Percentiles rank a stretch among this genome's conserved stretches.
phyloP scores from a whole-genome alignment of 371 early-diverging fungal genomes.

The Mucor velutinosus region DNA sequence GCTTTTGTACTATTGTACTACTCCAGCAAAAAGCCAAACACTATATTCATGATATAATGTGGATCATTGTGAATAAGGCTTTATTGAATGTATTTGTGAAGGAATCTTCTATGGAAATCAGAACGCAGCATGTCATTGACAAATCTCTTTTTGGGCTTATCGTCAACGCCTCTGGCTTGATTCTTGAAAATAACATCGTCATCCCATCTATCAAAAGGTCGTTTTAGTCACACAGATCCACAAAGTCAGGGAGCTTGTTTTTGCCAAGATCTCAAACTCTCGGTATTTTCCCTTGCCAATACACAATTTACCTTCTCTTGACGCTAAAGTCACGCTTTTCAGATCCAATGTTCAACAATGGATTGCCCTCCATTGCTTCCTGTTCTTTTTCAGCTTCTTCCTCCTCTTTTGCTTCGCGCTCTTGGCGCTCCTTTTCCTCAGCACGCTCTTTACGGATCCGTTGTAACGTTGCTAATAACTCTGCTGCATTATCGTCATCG shows the following conservation, averaged over 20 bases:
- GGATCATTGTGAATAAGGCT: background rate
- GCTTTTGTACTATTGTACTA: background rate
- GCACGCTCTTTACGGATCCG: constrained; percentile 94
- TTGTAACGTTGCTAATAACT: constrained; percentile 88
- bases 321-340: constrained; percentile 79
- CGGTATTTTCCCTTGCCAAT: background rate
- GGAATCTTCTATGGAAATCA: constrained; percentile 95
- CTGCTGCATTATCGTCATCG: constrained; percentile 93
- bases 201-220: constrained; percentile 73
- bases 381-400: constrained; percentile 58
- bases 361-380: constrained; percentile 80
- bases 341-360: constrained; percentile 64
- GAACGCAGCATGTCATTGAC: constrained; percentile 94
- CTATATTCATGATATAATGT: background rate
- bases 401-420: constrained; percentile 62
- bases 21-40: background rate
- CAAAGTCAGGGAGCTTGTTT: background rate
- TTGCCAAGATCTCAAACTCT: background rate
- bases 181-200: constrained; percentile 98
- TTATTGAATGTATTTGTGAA: constrained; percentile 85
- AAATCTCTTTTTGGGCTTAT: constrained; percentile 90
- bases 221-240: constrained; percentile 7
- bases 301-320: constrained; percentile 69
- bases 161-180: constrained; percentile 87
- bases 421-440: constrained; percentile 88